Evolutionary conservation across 108 stramenopile species (phyloP).

Genomic region (Skeletonema tropicum): DNA sequence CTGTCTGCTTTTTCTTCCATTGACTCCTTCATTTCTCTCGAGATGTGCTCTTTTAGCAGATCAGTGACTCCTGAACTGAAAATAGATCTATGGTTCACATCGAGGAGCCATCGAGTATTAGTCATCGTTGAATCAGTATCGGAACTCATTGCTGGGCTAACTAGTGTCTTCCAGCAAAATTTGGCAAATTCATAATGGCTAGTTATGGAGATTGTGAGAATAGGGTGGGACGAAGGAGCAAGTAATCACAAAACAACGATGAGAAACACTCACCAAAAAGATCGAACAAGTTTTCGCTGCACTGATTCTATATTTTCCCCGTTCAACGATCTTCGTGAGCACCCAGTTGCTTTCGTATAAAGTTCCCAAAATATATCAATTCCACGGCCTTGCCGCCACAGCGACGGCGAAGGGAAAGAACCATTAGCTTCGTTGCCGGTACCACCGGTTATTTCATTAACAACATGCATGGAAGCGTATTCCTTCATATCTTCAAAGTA

Average conservation of each 20-base stretch:
- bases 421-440: neutral
- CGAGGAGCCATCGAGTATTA: conserved; percentile 33
- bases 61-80: conserved; percentile 16
- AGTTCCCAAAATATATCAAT: conserved; percentile 42
- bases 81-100: conserved; percentile 17
- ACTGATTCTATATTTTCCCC: conserved; percentile 25
- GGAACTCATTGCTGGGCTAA: conserved; percentile 34
- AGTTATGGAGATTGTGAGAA: neutral
- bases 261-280: neutral
- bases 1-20: conserved; percentile 3
- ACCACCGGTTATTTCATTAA: conserved; percentile 11
- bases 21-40: conserved; percentile 8
- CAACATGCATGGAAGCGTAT: conserved; percentile 3
- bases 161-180: conserved; percentile 43
- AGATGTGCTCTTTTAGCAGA: conserved; percentile 19
- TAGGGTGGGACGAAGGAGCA: neutral
- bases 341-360: conserved; percentile 30
- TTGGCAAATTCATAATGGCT: conserved; percentile 45
- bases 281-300: conserved; percentile 17
- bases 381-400: conserved; percentile 34
- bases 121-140: neutral
- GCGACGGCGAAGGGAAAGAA: conserved; percentile 14
- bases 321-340: conserved; percentile 11
- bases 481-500: conserved; percentile 15
- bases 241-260: neutral